Base-by-base conservation (phyloP, 2,329 filamentous ascomycete genomes). In the Didymella lethalis region DNA sequence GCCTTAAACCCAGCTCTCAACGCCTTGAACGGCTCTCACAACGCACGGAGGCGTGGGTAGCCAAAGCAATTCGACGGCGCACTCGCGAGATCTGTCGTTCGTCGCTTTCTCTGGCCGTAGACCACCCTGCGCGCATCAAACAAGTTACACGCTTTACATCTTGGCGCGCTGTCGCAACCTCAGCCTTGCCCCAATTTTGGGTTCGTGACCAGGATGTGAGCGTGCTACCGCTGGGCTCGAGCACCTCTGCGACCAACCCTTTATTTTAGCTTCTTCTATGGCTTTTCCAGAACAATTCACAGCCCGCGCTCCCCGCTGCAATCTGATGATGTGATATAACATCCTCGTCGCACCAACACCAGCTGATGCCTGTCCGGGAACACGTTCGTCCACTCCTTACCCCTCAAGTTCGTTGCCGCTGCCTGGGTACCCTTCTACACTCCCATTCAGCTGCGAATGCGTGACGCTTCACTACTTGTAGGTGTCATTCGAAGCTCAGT, bases 131-230 rank as follows among this genome's bases (percentile, higher is more conserved):
- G 64, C 56, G 41, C 57, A 69, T 75, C 71, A 75, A 75, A 74
- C 56, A 31, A 38, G 40, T 48, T 58, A 36, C 40, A 44, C 69
- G 64, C 68, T 65, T 67, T 67, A 67, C 57, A 54, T 55, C 67
- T 70, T 70, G 67, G 66, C 67, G 62, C 51, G 52, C 65, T 61
- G 63, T 65, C 54, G 59, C 61, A 66, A 26, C 66, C 68, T 70
- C 71, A 75, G 72, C 71, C 71, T 73, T 75, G 74, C 73, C 74
- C 69, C 68, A 75, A 63, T 57, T 65, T 68, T 75, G 72, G 70
- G 74, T 72, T 68, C 63, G 67, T 43, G 58, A 68, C 66, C 59
- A 60, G 64, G 69, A 61, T 63, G 46, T 63, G 65, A 66, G 65
- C 65, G 57, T 66, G 55, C 66, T 66, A 66, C 65, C 64, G 65